Conservation (phyloP, 139 green algal species). For the Microglena sp. region DNA sequence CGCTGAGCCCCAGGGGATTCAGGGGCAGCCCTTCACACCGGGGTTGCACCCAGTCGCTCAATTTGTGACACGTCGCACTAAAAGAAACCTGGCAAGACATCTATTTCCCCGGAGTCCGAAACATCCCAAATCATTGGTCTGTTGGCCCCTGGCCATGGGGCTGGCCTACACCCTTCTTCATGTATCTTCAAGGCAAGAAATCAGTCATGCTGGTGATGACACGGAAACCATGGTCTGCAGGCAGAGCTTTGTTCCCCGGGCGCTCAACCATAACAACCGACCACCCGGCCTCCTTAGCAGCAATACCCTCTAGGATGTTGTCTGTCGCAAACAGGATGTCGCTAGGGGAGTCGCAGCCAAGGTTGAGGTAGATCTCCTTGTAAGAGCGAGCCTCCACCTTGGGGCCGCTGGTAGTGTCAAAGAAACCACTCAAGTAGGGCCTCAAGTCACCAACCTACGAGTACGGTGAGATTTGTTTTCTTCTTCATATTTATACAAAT, state of each 20-base stretch:
- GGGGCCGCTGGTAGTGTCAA: slow-evolving; percentile 79
- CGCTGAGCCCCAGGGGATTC: too few species aligned
- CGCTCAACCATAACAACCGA: slow-evolving; percentile 58
- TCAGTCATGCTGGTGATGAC: slow-evolving; percentile 44
- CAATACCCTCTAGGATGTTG: slow-evolving; percentile 64
- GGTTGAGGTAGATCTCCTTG: slow-evolving; percentile 64
- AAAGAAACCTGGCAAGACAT: too few species aligned
- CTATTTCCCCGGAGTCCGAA: too few species aligned
- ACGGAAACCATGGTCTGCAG: slow-evolving; percentile 39
- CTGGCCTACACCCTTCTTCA: too few species aligned
- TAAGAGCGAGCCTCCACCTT: slow-evolving; percentile 68
- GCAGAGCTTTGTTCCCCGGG: slow-evolving; percentile 69
- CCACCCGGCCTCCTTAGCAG: slow-evolving; percentile 69
- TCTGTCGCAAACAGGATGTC: slow-evolving; percentile 87
- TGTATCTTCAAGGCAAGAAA: slow-evolving; percentile 26
- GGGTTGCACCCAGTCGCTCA: too few species aligned
- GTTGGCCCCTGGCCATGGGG: too few species aligned
- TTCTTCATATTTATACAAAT: too few species aligned
- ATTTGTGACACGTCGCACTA: too few species aligned
- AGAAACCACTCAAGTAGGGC: slow-evolving; percentile 80
- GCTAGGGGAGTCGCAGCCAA: slow-evolving; percentile 53
- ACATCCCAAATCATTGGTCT: too few species aligned
- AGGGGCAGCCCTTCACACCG: too few species aligned
- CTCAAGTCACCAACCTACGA: slow-evolving; percentile 74
- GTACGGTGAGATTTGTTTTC: too few species aligned